Percentiles rank a stretch among this genome's conserved stretches.
phyloP scores from a whole-genome alignment of 2,329 filamentous ascomycete species.

The Ceratocystis alfenasii region DNA sequence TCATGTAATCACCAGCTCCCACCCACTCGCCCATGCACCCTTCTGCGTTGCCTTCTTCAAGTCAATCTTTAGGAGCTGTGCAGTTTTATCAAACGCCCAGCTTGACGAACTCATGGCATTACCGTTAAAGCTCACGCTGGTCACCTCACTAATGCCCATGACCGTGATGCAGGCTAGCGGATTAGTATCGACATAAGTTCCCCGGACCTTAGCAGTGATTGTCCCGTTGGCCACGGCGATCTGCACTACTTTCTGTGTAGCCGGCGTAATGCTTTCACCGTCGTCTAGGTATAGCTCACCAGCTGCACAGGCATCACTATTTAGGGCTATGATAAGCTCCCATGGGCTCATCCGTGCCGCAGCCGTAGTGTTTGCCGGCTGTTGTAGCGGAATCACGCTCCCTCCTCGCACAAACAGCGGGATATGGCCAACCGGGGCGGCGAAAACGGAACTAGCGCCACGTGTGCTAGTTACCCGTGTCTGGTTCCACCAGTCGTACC shows the following conservation, averaged over 20 bases:
- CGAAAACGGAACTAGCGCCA: constrained; percentile 22
- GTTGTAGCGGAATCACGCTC: constrained; percentile 50
- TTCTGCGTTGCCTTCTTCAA: constrained; percentile 38
- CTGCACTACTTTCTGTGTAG: constrained; percentile 41
- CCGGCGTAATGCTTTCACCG: constrained; percentile 54
- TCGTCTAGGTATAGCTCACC: constrained; percentile 69
- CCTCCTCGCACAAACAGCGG: constrained; percentile 59
- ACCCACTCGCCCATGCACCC: constrained; percentile 48
- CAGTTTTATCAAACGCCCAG: constrained; percentile 39
- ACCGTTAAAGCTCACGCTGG: constrained; percentile 43
- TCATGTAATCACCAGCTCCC: constrained; percentile 31
- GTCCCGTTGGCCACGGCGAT: constrained; percentile 35
- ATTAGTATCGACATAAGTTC: constrained; percentile 45
- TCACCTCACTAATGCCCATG: constrained; percentile 39
- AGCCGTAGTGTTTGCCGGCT: constrained; percentile 50
- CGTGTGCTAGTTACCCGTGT: constrained; percentile 29
- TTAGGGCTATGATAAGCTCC: constrained; percentile 57
- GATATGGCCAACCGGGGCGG: constrained; percentile 34
- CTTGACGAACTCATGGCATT: constrained; percentile 29
- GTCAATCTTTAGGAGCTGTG: constrained; percentile 39
- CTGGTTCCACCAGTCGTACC: constrained; percentile 44
- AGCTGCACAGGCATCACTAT: constrained; percentile 46
- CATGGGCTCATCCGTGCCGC: constrained; percentile 54
- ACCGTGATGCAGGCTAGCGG: constrained; percentile 51
- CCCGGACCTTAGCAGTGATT: constrained; percentile 38